Conservation (phyloP, 805 yeast species). For the Torulaspora gathmanii region DNA sequence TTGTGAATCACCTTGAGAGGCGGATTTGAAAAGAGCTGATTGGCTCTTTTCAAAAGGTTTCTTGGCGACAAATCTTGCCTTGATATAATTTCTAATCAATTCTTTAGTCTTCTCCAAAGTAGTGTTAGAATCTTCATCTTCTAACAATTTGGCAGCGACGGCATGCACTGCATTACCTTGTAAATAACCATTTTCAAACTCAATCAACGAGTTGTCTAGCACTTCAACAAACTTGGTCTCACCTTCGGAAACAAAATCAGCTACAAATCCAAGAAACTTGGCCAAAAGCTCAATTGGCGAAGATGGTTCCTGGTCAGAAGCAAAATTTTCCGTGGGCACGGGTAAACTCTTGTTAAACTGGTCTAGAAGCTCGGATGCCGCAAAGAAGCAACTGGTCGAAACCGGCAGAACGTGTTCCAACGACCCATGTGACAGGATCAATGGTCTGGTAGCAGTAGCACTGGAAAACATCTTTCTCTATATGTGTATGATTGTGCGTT, state of each 20-base stretch:
- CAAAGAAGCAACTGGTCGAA: slow-evolving; percentile 73
- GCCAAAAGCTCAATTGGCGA: slow-evolving; percentile 81
- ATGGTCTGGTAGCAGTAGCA: slow-evolving; percentile 57
- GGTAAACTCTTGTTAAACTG: slow-evolving; percentile 78
- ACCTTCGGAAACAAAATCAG: slow-evolving; percentile 37
- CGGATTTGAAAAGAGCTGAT: slow-evolving; percentile 62
- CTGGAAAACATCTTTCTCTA: slow-evolving; percentile 1
- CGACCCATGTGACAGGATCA: slow-evolving; percentile 76
- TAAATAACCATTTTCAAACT: slow-evolving; percentile 78
- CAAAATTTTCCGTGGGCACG: slow-evolving; percentile 74
- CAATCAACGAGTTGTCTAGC: slow-evolving; percentile 63
- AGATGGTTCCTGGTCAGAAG: slow-evolving; percentile 82
- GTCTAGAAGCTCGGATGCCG: slow-evolving; percentile 81
- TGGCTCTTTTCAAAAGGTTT: slow-evolving; percentile 47
- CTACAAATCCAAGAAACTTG: slow-evolving; percentile 72
- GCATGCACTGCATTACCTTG: slow-evolving; percentile 79
- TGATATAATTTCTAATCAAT: slow-evolving; percentile 74
- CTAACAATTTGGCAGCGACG: slow-evolving; percentile 66
- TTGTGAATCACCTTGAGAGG: slow-evolving; percentile 51
- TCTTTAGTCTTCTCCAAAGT: slow-evolving; percentile 64
- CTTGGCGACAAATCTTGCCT: slow-evolving; percentile 48
- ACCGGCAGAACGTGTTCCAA: slow-evolving; percentile 85
- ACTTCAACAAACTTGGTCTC: slow-evolving; percentile 57
- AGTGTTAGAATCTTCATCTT: slow-evolving; percentile 55
- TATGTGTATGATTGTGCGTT: slow-evolving; percentile 2